These are phyloP conservation scores for Arxiozyma telluris DNA, from an alignment of 1,139 yeast genomes.

Conservation along the genomic window DNA sequence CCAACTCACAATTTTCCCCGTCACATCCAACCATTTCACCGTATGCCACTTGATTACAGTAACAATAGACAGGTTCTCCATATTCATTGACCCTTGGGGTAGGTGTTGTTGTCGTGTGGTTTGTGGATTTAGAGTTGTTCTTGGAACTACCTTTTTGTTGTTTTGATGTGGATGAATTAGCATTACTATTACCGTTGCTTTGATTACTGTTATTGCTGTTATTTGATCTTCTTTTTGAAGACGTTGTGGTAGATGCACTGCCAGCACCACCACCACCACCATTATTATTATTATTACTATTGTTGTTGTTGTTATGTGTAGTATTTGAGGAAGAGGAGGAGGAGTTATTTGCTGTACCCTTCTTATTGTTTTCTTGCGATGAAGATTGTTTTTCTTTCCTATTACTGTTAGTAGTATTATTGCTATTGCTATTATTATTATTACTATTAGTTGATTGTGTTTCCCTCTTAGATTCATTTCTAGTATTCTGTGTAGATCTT, in stretches of 20 bases:
- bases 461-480: conserved; percentile 80
- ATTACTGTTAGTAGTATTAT: conserved; percentile 37
- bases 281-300: too few relatives aligned
- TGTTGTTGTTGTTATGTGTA: conserved; percentile 12
- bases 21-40: conserved; percentile 99
- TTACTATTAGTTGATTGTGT: conserved; percentile 66
- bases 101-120: conserved; percentile 4
- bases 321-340: not conserved
- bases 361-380: not conserved
- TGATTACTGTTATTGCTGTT: conserved; percentile 11
- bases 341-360: not conserved
- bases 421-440: too few relatives aligned
- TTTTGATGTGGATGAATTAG: not conserved
- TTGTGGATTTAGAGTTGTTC: not conserved
- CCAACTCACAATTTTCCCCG: conserved; percentile 83
- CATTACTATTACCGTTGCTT: conserved; percentile 12
- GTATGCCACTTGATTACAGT: conserved; percentile 91
- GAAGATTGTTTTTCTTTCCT: conserved; percentile 9
- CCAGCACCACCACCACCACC: conserved; percentile 9
- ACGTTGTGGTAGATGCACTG: not conserved
- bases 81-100: conserved; percentile 25
- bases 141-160: not conserved
- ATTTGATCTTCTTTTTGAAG: not conserved
- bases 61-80: conserved; percentile 76
- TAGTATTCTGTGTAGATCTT: conserved; percentile 57